Conservation (phyloP, 805 yeast genomes). For the Wickerhamomyces strasburgensis region DNA sequence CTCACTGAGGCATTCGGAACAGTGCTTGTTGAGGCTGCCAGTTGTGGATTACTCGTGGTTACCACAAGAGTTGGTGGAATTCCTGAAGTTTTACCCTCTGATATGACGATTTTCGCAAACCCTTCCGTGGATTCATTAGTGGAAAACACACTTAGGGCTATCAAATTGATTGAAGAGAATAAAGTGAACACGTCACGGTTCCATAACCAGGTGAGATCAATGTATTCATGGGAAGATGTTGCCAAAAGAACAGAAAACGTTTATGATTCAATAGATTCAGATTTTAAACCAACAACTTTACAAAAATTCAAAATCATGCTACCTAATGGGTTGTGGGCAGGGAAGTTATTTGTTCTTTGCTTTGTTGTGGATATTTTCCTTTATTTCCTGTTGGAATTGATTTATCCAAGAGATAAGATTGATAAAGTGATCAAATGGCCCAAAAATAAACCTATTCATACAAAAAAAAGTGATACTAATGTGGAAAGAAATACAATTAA, state of each 20-base stretch:
- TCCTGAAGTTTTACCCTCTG: slow-evolving; percentile 89
- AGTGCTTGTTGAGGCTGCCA: slow-evolving; percentile 93
- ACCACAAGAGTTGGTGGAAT: slow-evolving; percentile 97
- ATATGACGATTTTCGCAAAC: slow-evolving; percentile 88
- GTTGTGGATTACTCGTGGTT: slow-evolving; percentile 89
- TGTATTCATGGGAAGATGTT: slow-evolving; percentile 92
- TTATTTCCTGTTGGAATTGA: slow-evolving; percentile 56
- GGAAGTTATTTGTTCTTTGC: slow-evolving; percentile 74
- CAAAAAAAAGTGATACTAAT: neutral
- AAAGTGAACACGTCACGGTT: slow-evolving; percentile 67
- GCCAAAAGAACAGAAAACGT: slow-evolving; percentile 83
- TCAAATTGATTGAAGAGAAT: slow-evolving; percentile 49
- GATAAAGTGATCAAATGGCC: slow-evolving; percentile 85
- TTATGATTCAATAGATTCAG: slow-evolving; percentile 48
- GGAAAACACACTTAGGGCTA: slow-evolving; percentile 67
- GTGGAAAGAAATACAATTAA: too few relatives aligned
- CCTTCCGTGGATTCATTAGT: slow-evolving; percentile 85
- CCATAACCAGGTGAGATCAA: slow-evolving; percentile 67
- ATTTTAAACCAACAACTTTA: slow-evolving; percentile 33
- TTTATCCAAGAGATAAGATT: slow-evolving; percentile 63
- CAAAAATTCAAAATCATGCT: slow-evolving; percentile 60
- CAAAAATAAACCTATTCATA: slow-evolving; percentile 10
- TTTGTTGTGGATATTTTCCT: slow-evolving; percentile 75
- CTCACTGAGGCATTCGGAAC: slow-evolving; percentile 98
- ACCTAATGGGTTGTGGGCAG: slow-evolving; percentile 78